phyloP scores from a whole-genome alignment of 352 stramenopile genomes.

The Blastocystis sp. region DNA sequence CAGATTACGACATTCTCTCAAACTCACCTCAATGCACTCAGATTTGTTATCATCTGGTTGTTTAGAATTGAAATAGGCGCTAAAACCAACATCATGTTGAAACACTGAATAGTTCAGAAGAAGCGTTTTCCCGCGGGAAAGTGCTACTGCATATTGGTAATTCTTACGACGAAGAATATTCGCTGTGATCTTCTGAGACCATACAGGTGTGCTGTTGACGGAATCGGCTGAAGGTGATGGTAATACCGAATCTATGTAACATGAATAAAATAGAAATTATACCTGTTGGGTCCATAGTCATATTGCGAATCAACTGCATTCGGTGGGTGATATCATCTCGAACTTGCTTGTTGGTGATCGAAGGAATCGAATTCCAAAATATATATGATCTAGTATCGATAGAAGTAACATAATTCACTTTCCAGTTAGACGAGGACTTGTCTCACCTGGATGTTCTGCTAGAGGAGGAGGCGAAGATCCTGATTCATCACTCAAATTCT shows the following conservation, averaged over 20 bases:
- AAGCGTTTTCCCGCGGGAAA: background rate
- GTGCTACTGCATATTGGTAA: constrained; percentile 16
- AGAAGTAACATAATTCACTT: background rate
- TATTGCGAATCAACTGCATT: constrained; percentile 44
- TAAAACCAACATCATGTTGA: constrained; percentile 54
- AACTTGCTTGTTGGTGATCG: constrained; percentile 54
- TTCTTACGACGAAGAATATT: constrained; percentile 40
- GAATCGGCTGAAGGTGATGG: background rate
- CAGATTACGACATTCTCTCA: background rate
- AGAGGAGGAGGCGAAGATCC: background rate
- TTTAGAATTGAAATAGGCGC: constrained; percentile 30
- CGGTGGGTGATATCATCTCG: constrained; percentile 13
- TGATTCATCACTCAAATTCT: constrained; percentile 22
- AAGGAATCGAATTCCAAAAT: constrained; percentile 36
- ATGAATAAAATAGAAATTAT: background rate
- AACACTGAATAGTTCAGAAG: constrained; percentile 32
- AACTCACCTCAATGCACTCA: constrained; percentile 23
- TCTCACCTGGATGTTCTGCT: background rate
- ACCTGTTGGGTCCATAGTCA: background rate
- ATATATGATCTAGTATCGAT: background rate
- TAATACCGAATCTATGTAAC: background rate
- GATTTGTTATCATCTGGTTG: background rate
- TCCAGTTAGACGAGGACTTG: background rate
- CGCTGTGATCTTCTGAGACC: constrained; percentile 2
- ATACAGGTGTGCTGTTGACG: background rate